These are phyloP conservation scores for Nothophoma quercina DNA, from an alignment of 2,329 filamentous ascomycete genomes.

Conservation along the genomic window DNA sequence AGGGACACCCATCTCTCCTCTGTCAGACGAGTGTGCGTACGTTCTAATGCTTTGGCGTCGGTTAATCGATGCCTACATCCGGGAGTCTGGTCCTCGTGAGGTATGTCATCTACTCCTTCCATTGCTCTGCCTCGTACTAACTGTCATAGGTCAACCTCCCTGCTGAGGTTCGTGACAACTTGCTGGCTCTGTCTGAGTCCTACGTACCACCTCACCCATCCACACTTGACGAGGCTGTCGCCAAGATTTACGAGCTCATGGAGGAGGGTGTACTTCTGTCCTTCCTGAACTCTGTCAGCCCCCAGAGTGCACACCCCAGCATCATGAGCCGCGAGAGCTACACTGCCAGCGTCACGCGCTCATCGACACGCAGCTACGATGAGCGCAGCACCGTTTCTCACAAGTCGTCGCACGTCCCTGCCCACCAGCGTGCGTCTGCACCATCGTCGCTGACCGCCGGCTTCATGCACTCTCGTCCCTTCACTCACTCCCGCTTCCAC, in stretches of 20 bases:
- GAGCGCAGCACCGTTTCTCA: conserved; percentile 45
- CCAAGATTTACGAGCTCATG: conserved; percentile 94
- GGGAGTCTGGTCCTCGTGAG: conserved; percentile 48
- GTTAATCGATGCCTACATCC: conserved; percentile 87
- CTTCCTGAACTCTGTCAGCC: conserved; percentile 76
- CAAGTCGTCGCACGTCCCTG: conserved; percentile 40
- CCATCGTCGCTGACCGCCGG: conserved; percentile 49
- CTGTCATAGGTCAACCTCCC: conserved; percentile 71
- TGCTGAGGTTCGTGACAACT: conserved; percentile 79
- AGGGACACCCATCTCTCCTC: conserved; percentile 57
- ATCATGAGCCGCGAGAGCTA: conserved; percentile 52
- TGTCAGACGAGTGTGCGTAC: conserved; percentile 69
- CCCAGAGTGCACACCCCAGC: conserved; percentile 55
- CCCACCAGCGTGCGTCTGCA: conserved; percentile 49
- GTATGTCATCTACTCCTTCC: conserved; percentile 24
- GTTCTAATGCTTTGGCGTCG: conserved; percentile 85
- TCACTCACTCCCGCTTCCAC: conserved; percentile 47
- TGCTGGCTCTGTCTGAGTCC: conserved; percentile 69
- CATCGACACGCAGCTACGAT: conserved; percentile 52
- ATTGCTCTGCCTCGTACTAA: conserved; percentile 27
- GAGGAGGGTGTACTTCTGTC: conserved; percentile 94
- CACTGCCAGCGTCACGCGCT: conserved; percentile 49
- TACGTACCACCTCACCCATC: conserved; percentile 75
- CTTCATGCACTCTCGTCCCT: conserved; percentile 48
- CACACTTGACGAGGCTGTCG: conserved; percentile 80